Evolutionary conservation across 495 filamentous ascomycete species (phyloP).

Genomic region (Hypoxylon cercidicola): DNA sequence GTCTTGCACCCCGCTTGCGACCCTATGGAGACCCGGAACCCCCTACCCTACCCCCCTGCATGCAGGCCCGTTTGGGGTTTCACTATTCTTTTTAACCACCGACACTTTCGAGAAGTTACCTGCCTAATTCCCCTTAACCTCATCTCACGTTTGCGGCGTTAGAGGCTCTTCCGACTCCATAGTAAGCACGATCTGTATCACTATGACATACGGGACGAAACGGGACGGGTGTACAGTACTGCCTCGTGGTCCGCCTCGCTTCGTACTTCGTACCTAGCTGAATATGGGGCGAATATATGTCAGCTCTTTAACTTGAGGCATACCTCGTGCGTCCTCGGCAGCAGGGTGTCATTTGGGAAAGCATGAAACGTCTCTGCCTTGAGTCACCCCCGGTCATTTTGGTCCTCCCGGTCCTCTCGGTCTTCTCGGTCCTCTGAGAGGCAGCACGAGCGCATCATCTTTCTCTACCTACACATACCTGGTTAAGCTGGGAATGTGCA

Average conservation of each 20-base stretch:
- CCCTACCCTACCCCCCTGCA: slow-evolving; percentile 37
- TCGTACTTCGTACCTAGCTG: background rate
- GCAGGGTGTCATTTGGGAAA: no score
- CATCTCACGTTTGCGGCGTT: background rate
- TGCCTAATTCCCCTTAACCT: background rate
- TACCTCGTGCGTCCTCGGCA: no score
- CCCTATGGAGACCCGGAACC: slow-evolving; percentile 21
- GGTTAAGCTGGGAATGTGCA: no score
- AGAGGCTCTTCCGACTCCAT: background rate
- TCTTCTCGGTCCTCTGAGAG: no score
- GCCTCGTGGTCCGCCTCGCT: background rate
- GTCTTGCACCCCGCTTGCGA: slow-evolving; percentile 24
- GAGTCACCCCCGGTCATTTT: no score
- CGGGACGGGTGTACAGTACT: background rate
- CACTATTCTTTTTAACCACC: background rate
- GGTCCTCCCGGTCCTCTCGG: no score
- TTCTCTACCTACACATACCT: no score
- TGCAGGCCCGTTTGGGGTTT: slow-evolving; percentile 21
- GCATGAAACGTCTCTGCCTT: no score
- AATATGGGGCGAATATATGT: no score
- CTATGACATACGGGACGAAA: background rate
- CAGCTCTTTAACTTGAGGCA: no score
- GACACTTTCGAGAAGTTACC: slow-evolving; percentile 9
- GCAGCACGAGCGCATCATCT: no score
- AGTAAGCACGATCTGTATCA: slow-evolving; percentile 3